phyloP scores from a whole-genome alignment of 2,329 filamentous ascomycete genomes.

The Cladosporium velox region DNA sequence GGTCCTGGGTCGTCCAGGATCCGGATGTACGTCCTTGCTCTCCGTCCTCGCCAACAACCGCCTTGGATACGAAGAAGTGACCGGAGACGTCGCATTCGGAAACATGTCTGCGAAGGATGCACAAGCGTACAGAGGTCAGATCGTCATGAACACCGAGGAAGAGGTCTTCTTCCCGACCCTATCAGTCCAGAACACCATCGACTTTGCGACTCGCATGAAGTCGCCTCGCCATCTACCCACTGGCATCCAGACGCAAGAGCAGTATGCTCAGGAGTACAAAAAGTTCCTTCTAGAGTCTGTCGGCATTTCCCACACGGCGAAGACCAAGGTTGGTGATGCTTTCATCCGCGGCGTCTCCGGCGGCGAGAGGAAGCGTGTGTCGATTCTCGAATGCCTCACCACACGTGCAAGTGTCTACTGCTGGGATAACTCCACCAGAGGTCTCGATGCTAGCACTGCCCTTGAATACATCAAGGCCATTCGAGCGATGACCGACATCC shows the following conservation, averaged over 20 bases:
- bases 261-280: slow-evolving; percentile 50
- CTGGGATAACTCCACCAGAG: slow-evolving; percentile 69
- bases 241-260: slow-evolving; percentile 43
- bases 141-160: slow-evolving; percentile 50
- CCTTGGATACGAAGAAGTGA: slow-evolving; percentile 25
- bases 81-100: slow-evolving; percentile 54
- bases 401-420: slow-evolving; percentile 61
- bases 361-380: slow-evolving; percentile 69
- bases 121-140: slow-evolving; percentile 48
- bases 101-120: slow-evolving; percentile 45
- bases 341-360: slow-evolving; percentile 67
- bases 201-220: slow-evolving; percentile 57
- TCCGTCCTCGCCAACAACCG: slow-evolving; percentile 67
- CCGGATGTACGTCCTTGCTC: slow-evolving; percentile 69
- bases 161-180: slow-evolving; percentile 58
- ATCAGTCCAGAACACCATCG: slow-evolving; percentile 57
- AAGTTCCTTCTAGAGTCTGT: slow-evolving; percentile 61
- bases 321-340: slow-evolving; percentile 69
- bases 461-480: slow-evolving; percentile 56
- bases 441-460: slow-evolving; percentile 66
- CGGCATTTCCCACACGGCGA: slow-evolving; percentile 59
- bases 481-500: slow-evolving; percentile 64
- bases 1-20: slow-evolving; percentile 44
- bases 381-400: slow-evolving; percentile 65
- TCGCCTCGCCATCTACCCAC: slow-evolving; percentile 47